phyloP scores from a whole-genome alignment of 2,329 filamentous ascomycete species.

The Sclerotinia borealis region DNA sequence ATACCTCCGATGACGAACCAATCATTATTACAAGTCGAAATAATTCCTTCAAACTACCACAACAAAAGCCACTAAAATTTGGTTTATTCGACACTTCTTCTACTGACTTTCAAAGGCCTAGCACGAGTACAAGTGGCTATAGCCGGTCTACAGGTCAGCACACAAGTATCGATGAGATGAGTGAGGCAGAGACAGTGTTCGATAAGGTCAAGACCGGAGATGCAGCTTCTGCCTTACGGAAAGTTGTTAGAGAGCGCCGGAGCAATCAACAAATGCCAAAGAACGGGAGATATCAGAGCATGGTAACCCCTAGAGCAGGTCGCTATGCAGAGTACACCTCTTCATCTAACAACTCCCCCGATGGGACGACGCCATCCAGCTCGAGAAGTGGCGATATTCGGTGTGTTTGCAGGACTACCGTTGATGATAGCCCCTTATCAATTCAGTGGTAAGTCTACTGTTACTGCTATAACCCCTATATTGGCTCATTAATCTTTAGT shows the following conservation, averaged over 20 bases:
- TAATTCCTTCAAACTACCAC: conserved; percentile 42
- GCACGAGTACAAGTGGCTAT: conserved; percentile 23
- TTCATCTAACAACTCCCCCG: conserved; percentile 45
- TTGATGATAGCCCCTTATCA: conserved; percentile 47
- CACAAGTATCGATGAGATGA: conserved; percentile 37
- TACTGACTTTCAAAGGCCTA: conserved; percentile 20
- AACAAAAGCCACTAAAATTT: conserved; percentile 21
- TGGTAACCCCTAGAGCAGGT: conserved; percentile 19
- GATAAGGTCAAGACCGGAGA: conserved; percentile 45
- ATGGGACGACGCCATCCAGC: conserved; percentile 41
- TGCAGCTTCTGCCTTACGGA: conserved; percentile 54
- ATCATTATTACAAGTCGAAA: conserved; percentile 59
- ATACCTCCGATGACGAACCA: conserved; percentile 58
- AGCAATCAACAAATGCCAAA: conserved; percentile 21
- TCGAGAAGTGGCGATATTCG: conserved; percentile 38
- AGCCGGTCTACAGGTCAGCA: conserved; percentile 30
- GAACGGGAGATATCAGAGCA: conserved; percentile 23
- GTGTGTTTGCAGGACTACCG: conserved; percentile 48
- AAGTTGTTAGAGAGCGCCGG: conserved; percentile 37
- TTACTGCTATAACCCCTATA: background rate
- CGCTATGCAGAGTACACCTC: conserved; percentile 22
- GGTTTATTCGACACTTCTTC: conserved; percentile 23
- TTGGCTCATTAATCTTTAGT: conserved; percentile 19
- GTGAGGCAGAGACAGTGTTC: conserved; percentile 54
- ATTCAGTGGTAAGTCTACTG: conserved; percentile 52